Base-by-base conservation (phyloP, 192 early-diverging fungal genomes). In the Glomus cerebriforme region DNA sequence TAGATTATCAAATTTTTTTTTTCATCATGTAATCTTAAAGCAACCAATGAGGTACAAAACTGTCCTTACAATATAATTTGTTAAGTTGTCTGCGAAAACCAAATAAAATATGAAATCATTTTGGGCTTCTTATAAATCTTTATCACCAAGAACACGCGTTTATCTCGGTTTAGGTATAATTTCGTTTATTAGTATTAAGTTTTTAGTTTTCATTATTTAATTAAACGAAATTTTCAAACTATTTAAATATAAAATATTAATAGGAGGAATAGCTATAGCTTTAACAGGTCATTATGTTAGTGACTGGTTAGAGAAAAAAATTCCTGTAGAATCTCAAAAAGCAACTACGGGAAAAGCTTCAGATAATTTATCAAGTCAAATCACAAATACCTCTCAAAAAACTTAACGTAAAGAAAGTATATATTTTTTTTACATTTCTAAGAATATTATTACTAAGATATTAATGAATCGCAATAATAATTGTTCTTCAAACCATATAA, bases 101-200 rank as follows among this genome's bases (percentile, higher is more conserved):
- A 54, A 73, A 58, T 58, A 73, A 75, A 75, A 35, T 2, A 35
- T 35, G 29, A 78, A 78, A 34, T 78, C 77, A 47, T 47, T 78
- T 68, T 78, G 77, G 77, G n/a, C 54, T 37, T 78, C 77, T 35
- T 78, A 32, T 24, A 78, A 68, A 58, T 31, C 77, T 15, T n/a
- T 78, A 22, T 8, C 77, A 58, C 63, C 62, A 12, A 27, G 65
- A 43, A 69, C 77, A 27, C 37, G 77, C 13, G 45, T 68, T 22
- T 78, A 68, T 68, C 45, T 78, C n/a, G 64, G 65, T 19, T 78
- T 78, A 69, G 66, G 77, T 78, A 29, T 32, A 26, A 66, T 49
- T 29, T 27, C 39, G 45, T 65, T 77, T 66, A 60, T 62, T 7
- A 43, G 10, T 1, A 10, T 71, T 2, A 47, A 71, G 35, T 69